Conservation (phyloP, 2,329 filamentous ascomycete genomes). For the Penicillium sp. region DNA sequence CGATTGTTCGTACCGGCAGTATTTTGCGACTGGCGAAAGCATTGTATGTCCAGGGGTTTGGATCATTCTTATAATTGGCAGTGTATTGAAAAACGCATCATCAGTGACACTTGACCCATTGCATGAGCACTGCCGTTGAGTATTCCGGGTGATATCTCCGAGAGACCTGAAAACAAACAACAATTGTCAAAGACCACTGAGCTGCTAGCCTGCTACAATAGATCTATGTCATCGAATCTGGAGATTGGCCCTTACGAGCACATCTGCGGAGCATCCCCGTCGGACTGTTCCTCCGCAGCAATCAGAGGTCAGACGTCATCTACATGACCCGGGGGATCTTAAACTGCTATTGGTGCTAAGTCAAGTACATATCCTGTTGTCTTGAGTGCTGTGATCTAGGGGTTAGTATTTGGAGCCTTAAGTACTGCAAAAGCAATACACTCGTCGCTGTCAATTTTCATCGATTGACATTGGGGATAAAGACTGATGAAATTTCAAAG, state of each 20-base stretch:
- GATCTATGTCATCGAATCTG: slow-evolving; percentile 11
- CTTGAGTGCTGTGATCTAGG: too few species aligned
- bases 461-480: too few species aligned
- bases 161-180: neutral
- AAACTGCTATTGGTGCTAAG: too few species aligned
- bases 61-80: slow-evolving; percentile 19
- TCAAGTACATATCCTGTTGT: too few species aligned
- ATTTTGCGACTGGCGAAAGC: neutral
- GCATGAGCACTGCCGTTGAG: neutral
- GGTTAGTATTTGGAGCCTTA: too few species aligned
- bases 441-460: too few species aligned
- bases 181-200: too few species aligned
- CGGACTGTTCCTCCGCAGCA: slow-evolving; percentile 16
- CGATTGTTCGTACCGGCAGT: neutral
- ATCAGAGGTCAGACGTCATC: slow-evolving; percentile 22
- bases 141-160: slow-evolving; percentile 16
- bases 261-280: slow-evolving; percentile 16
- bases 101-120: slow-evolving; percentile 3
- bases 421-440: too few species aligned
- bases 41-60: neutral
- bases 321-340: neutral
- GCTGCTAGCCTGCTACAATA: slow-evolving; percentile 1
- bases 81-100: slow-evolving; percentile 8
- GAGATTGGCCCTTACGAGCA: slow-evolving; percentile 3
- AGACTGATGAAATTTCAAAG: too few species aligned